These are phyloP conservation scores for Tillandsia leiboldiana DNA, from an alignment of 176 grass and related monocot species.

Conservation along the genomic window DNA sequence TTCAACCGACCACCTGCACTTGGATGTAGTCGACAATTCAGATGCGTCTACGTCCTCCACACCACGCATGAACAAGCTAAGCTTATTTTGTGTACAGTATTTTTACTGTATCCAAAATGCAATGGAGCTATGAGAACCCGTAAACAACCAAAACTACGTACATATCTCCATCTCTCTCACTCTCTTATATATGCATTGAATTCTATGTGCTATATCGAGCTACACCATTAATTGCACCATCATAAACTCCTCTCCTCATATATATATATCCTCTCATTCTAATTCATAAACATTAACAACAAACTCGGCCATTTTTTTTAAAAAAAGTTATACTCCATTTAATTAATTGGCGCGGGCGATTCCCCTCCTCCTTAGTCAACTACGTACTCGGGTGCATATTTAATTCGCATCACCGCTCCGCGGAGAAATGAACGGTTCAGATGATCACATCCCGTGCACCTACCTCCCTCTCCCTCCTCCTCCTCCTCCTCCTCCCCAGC, in stretches of 20 bases:
- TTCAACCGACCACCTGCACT: no score
- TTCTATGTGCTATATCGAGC: conserved; percentile 3
- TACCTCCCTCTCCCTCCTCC: conserved; percentile 21
- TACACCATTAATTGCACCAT: conserved; percentile 5
- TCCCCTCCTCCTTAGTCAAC: not conserved
- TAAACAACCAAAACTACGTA: no score
- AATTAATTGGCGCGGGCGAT: not conserved
- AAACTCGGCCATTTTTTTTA: not conserved
- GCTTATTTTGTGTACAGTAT: no score
- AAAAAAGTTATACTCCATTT: conserved; percentile 13
- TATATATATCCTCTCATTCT: not conserved
- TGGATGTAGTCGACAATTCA: no score
- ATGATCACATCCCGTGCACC: conserved; percentile 8
- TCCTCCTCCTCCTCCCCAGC: not conserved
- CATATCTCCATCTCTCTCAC: no score
- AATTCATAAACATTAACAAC: no score
- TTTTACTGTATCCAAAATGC: no score
- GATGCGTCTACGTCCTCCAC: no score
- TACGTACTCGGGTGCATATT: no score
- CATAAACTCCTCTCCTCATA: not conserved
- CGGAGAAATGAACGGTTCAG: conserved; percentile 23
- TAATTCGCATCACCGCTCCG: not conserved
- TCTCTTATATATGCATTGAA: not conserved
- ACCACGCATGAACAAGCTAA: no score
- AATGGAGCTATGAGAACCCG: no score